These are phyloP conservation scores for Telopea speciosissima DNA, from an alignment of 177 flowering plant species.

Conservation along the genomic window DNA sequence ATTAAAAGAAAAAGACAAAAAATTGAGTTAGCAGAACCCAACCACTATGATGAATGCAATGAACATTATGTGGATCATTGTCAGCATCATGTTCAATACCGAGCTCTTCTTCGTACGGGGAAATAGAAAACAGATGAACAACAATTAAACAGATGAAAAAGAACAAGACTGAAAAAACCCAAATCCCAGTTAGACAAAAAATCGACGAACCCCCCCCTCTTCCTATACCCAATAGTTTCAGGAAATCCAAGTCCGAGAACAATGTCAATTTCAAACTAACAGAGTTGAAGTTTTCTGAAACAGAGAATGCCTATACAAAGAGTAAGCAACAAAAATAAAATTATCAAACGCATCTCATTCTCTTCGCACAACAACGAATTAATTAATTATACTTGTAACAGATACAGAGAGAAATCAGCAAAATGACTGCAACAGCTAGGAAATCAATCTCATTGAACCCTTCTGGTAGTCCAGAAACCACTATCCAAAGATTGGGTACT, in stretches of 20 bases:
- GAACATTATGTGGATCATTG: slow-evolving; percentile 61
- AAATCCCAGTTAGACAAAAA: too few relatives aligned
- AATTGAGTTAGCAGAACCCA: too few relatives aligned
- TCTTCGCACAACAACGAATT: too few relatives aligned
- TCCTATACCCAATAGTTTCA: too few relatives aligned
- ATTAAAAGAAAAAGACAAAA: too few relatives aligned
- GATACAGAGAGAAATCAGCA: slow-evolving; percentile 54
- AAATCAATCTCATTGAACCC: slow-evolving; percentile 72
- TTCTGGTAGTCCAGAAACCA: slow-evolving; percentile 42
- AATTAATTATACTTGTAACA: slow-evolving; percentile 70
- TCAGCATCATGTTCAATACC: slow-evolving; percentile 61
- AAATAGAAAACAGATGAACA: background rate
- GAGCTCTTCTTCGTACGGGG: slow-evolving; percentile 83
- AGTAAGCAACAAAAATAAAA: too few relatives aligned
- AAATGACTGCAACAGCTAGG: slow-evolving; percentile 55
- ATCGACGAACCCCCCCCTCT: too few relatives aligned
- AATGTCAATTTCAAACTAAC: too few relatives aligned
- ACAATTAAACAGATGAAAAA: background rate
- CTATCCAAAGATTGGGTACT: slow-evolving; percentile 77
- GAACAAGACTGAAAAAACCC: background rate
- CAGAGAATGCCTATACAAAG: too few relatives aligned
- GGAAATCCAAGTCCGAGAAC: too few relatives aligned
- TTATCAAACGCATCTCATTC: too few relatives aligned
- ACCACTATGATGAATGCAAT: slow-evolving; percentile 55
- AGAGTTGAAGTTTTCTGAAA: too few relatives aligned